phyloP scores from a whole-genome alignment of 495 filamentous ascomycete genomes.

The Xylaria acuta region DNA sequence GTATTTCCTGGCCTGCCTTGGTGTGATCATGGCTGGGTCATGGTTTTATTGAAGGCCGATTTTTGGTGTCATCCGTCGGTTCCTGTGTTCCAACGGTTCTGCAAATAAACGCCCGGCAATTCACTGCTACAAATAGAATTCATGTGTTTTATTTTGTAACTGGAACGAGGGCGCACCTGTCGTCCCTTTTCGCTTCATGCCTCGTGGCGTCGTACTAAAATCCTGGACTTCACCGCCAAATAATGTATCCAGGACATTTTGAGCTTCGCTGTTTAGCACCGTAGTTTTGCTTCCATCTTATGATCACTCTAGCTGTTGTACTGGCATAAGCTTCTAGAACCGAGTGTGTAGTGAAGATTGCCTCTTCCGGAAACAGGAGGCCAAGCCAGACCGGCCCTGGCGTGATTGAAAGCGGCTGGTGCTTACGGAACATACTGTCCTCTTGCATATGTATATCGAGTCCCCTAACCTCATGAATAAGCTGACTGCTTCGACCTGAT shows the following conservation, averaged over 20 bases:
- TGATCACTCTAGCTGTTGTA: neutral
- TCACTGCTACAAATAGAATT: neutral
- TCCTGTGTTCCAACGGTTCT: conserved; percentile 5
- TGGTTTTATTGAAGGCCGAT: neutral
- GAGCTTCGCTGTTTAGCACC: conserved; percentile 1
- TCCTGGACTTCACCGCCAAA: neutral
- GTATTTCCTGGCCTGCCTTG: neutral
- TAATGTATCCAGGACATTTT: neutral
- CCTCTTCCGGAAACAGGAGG: conserved; percentile 6
- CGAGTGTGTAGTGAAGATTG: neutral
- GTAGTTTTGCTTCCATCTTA: neutral
- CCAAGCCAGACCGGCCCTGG: neutral
- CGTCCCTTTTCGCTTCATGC: neutral
- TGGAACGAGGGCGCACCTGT: neutral
- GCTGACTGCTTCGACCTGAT: conserved; percentile 10
- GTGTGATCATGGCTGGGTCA: conserved; percentile 14
- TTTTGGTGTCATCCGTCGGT: neutral
- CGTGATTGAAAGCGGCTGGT: conserved; percentile 5
- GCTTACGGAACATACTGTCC: conserved; percentile 18
- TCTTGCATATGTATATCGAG: conserved; percentile 26
- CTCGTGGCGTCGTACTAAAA: neutral
- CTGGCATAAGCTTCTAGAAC: conserved; percentile 5
- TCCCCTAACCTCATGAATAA: conserved; percentile 13
- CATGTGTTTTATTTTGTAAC: neutral
- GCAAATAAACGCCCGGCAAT: conserved; percentile 1